Base-by-base conservation (phyloP, 2,329 filamentous ascomycete genomes). In the Aspergillus tamarii region DNA sequence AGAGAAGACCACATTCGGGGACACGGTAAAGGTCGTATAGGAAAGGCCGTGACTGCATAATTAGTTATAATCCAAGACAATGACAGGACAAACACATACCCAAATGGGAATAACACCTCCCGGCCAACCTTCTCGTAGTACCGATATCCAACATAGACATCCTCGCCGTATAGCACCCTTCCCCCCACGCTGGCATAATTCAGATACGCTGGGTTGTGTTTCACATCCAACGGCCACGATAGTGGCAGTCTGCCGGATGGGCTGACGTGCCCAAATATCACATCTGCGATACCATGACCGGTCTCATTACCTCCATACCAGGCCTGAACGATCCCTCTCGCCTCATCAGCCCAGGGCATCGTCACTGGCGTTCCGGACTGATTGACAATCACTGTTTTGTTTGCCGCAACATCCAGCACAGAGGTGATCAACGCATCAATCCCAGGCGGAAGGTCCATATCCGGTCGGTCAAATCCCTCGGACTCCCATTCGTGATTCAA, bases 251-350 rank as follows among this genome's bases (percentile, higher is more conserved):
- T 92, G 19, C 88, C 91, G 52, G 85, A 88, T 0, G 91, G 91
- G 71, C 90, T 93, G 41, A 86, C 83, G 60, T 88, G 85, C 46
- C 91, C 91, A 63, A 91, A 90, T 1, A 94, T 80, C 3, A 93
- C 84, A 69, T 94, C 91, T 0, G 89, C 90, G 67, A 94, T 89
- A n/a, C 88, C 89, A 72, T 93, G 91, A 7, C 91, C 91, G 1
- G 89, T 90, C 79, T 94, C 91, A 70, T 94, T 91, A 16, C 92
- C 91, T 63, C 91, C 90, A 70, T 93, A 94, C 91, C 91, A 94
- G 3, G 90, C 90, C 72, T 93, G 90, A 1, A 93, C 73, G 1
- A 93, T 81, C 2, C 87, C 85, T 4, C 77, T 78, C 1, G 78
- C 77, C 39, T 76, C 72, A n/a, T 77, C 71, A 6, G 70, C 73